Conservation (phyloP, 1,139 yeast species). For the Yamadazyma friedrichii region DNA sequence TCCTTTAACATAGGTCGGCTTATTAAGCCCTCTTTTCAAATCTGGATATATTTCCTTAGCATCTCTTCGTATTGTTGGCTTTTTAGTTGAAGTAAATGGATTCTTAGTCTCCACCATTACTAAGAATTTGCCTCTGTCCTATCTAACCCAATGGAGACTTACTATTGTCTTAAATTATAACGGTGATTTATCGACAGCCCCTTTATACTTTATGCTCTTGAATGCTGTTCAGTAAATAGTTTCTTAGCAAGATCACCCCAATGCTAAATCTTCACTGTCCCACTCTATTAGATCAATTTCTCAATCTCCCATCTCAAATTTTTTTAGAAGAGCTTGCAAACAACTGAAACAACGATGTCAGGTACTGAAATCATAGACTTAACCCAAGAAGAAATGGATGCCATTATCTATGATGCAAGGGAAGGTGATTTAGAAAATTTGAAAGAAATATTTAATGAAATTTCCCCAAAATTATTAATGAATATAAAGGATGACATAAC, state of each 20-base stretch:
- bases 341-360: too few species aligned
- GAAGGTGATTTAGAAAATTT: slow-evolving; percentile 80
- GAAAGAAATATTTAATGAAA: slow-evolving; percentile 62
- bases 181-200: too few species aligned
- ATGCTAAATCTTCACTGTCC: background rate
- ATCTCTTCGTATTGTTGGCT: slow-evolving; percentile 32
- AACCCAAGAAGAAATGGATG: slow-evolving; percentile 77
- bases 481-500: slow-evolving; percentile 63
- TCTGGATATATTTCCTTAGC: slow-evolving; percentile 31
- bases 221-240: too few species aligned
- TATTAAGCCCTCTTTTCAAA: slow-evolving; percentile 31
- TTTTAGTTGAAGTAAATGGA: slow-evolving; percentile 30
- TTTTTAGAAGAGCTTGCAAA: background rate
- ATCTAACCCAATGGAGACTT: too few species aligned
- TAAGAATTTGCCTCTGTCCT: background rate
- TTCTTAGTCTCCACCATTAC: slow-evolving; percentile 16
- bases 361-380: slow-evolving; percentile 18
- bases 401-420: slow-evolving; percentile 79
- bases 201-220: too few species aligned
- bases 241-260: too few species aligned
- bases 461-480: slow-evolving; percentile 50
- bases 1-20: slow-evolving; percentile 29
- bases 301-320: background rate
- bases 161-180: too few species aligned
- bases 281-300: background rate